These are phyloP conservation scores for Thinopyrum elongatum DNA, from an alignment of 176 grass and related monocot species.

Conservation along the genomic window DNA sequence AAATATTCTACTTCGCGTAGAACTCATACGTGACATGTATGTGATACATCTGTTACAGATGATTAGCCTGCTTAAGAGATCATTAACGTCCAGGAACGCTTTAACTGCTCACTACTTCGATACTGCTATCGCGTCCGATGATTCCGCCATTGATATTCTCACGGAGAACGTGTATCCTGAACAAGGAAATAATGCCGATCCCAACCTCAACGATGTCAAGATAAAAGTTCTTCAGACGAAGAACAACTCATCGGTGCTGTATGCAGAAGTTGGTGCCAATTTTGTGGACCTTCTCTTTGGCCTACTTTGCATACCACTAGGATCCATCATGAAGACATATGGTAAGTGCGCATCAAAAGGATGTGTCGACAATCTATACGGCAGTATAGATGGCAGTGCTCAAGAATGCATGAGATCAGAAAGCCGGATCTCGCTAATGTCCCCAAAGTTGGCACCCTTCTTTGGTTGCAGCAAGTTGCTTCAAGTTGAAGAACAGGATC, in stretches of 20 bases:
- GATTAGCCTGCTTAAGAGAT: neutral
- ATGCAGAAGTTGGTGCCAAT: slow-evolving; percentile 20
- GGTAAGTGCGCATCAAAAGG: neutral
- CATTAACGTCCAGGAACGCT: slow-evolving; percentile 1
- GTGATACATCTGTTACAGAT: neutral
- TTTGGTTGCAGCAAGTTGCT: neutral
- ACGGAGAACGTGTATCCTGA: neutral
- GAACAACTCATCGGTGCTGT: neutral
- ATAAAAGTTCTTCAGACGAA: slow-evolving; percentile 26
- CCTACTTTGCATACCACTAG: neutral
- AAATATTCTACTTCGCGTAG: no score
- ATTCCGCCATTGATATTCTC: neutral
- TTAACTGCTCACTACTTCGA: neutral
- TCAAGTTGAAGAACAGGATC: neutral
- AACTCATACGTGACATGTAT: neutral
- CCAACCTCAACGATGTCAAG: neutral
- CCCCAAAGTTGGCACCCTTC: neutral
- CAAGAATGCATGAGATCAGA: neutral
- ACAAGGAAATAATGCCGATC: neutral
- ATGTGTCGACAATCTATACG: neutral
- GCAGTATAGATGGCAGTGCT: neutral
- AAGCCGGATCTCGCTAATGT: neutral
- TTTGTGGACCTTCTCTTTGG: slow-evolving; percentile 25
- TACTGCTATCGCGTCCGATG: neutral
- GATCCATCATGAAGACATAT: neutral